Conservation (phyloP, 306 rosid species). For the Casuarina cunninghamiana region DNA sequence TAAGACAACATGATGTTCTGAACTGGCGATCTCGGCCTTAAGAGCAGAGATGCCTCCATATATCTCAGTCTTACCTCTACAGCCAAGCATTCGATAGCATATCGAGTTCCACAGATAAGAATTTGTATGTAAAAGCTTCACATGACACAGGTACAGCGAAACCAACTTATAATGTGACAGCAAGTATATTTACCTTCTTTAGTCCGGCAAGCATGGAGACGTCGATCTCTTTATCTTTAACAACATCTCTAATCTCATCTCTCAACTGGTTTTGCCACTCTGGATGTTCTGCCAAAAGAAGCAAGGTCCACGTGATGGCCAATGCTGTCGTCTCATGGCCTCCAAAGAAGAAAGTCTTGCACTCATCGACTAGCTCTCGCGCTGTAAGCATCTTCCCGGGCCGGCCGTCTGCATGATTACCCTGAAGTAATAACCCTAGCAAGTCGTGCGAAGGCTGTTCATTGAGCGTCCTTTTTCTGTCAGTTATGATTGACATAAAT, state of each 20-base stretch:
- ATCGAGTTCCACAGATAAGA: too few relatives aligned
- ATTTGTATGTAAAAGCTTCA: too few relatives aligned
- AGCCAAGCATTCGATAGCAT: too few relatives aligned
- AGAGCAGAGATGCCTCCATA: too few relatives aligned
- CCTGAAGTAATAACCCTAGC: conserved; percentile 55
- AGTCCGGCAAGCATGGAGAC: conserved; percentile 50
- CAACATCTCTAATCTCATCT: conserved; percentile 64
- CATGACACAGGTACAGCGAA: background rate
- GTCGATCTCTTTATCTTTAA: conserved; percentile 49
- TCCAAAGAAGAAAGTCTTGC: conserved; percentile 88
- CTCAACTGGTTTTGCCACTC: conserved; percentile 80
- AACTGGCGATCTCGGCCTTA: too few relatives aligned
- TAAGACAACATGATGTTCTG: too few relatives aligned
- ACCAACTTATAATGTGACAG: background rate
- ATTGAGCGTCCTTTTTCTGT: conserved; percentile 28
- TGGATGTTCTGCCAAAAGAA: conserved; percentile 63
- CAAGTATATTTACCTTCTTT: conserved; percentile 51
- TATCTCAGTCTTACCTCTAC: too few relatives aligned
- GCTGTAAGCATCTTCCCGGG: conserved; percentile 37
- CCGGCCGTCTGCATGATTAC: conserved; percentile 32
- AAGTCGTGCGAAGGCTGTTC: conserved; percentile 41
- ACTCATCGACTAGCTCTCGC: conserved; percentile 68
- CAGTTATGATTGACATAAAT: conserved; percentile 36
- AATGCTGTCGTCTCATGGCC: conserved; percentile 94
- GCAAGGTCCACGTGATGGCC: conserved; percentile 82